Base-by-base conservation (phyloP, 805 yeast genomes). In the Barnettozyma sucrosica region DNA sequence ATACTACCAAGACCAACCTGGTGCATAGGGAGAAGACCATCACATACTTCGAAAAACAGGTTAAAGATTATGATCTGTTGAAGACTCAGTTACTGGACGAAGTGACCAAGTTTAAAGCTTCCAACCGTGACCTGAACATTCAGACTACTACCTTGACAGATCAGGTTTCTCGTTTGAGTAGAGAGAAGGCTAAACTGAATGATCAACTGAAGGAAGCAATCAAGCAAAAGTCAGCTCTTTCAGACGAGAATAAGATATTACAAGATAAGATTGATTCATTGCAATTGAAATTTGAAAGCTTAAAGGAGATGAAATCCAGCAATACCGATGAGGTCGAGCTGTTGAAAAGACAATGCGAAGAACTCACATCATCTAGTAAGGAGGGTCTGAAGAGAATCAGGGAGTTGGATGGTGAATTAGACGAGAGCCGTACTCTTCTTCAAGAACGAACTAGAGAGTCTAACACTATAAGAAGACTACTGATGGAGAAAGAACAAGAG, bases 391-490 rank as follows among this genome's bases (percentile, higher is more conserved):
- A 71, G 45, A 75, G 78, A 52, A 70, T 78, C 20, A 89, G 85
- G 48, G 76, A 80, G 2, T 62, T 90, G 25, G 89, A 86, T 55
- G 96, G 89, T 48, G 97, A 90, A 59, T 66, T 92, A n/a, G 69
- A 76, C 10, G 97, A 90, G 49, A 70, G 86, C 5, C 76, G 88
- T 47, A 75, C 78, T 28, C 71, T 82, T 64, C 65, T 90, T 3
- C 93, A 83, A 58, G 96, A 89, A 58, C 77, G 95, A 51, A 80
- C 86, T 0, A 72, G 90, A 44, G 98, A 92, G 65, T 74, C 88
- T 0, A 71, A 81, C 1, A 80, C 88, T 0, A 77, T 89, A 65
- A 74, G 95, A 55, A 70, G 85, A 49, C 63, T 88, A 34, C 59
- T 90, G 25, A 64, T 78, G 41, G 96, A 88, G 40, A 74, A 78